These are phyloP conservation scores for Chloroidium sp. DNA, from an alignment of 163 green algal species.

Conservation along the genomic window DNA sequence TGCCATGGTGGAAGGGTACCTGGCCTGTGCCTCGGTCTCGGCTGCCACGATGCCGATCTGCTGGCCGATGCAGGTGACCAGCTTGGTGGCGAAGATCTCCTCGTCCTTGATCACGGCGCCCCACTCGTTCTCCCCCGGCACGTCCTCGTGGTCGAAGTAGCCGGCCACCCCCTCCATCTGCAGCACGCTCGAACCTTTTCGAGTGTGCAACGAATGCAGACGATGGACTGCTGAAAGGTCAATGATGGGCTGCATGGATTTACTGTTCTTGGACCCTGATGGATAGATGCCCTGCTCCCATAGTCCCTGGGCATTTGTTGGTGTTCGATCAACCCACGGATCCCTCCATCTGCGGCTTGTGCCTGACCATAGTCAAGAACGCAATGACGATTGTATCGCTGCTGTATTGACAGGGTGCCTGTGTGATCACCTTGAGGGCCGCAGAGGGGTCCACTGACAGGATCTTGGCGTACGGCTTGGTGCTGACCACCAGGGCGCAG, in stretches of 20 bases:
- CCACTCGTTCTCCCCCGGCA: conserved; percentile 80
- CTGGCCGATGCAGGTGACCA: conserved; percentile 72
- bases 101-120: conserved; percentile 80
- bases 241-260: neutral
- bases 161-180: conserved; percentile 62
- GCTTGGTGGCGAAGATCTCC: conserved; percentile 69
- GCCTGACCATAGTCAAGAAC: no score
- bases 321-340: no score
- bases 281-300: no score
- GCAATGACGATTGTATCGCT: no score
- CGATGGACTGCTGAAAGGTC: neutral
- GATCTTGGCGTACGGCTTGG: conserved; percentile 66
- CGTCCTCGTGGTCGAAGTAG: conserved; percentile 61
- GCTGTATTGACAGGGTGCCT: no score
- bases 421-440: conserved; percentile 31
- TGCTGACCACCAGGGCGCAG: conserved; percentile 71
- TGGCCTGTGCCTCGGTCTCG: conserved; percentile 56
- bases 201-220: conserved; percentile 7
- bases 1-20: no score
- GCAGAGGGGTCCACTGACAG: conserved; percentile 45
- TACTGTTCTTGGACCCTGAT: no score
- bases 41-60: conserved; percentile 73
- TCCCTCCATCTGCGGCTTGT: no score
- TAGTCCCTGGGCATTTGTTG: no score
- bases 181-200: neutral